A percentile compares a stretch with the other conserved stretches of the same genome.
Evolutionary conservation across 2,329 filamentous ascomycete genomes (phyloP).

Genomic region (Stachybotrys chlorohalonatus): DNA sequence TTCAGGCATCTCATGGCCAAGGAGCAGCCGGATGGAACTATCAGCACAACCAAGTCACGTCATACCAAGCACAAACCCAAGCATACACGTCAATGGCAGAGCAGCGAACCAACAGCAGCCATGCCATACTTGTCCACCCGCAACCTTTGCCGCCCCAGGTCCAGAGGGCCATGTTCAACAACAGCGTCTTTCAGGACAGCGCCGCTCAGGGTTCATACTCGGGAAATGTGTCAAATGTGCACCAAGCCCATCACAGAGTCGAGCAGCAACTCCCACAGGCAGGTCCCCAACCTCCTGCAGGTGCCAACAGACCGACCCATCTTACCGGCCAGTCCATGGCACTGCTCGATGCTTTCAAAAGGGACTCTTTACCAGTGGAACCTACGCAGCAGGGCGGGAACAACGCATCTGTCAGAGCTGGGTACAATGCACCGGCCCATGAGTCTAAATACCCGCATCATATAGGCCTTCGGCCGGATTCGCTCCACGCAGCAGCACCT

Average conservation of each 20-base stretch:
- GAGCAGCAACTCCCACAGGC: slow-evolving; percentile 5
- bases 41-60: slow-evolving; percentile 4
- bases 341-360: slow-evolving; percentile 36
- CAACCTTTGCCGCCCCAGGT: slow-evolving; percentile 48
- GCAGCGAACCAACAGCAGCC: slow-evolving; percentile 13
- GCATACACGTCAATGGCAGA: slow-evolving; percentile 8
- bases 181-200: slow-evolving; percentile 18
- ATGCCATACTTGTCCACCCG: slow-evolving; percentile 24
- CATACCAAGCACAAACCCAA: slow-evolving; percentile 8
- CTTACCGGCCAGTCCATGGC: slow-evolving; percentile 33
- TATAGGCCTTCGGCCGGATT: slow-evolving; percentile 2
- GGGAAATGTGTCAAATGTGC: neutral
- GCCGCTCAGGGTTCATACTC: slow-evolving; percentile 5
- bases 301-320: slow-evolving; percentile 10
- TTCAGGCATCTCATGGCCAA: slow-evolving; percentile 15
- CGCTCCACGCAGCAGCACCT: slow-evolving; percentile 8
- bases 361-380: slow-evolving; percentile 9
- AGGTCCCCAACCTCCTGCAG: slow-evolving; percentile 6
- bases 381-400: slow-evolving; percentile 12
- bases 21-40: slow-evolving; percentile 7
- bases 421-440: slow-evolving; percentile 7
- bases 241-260: neutral
- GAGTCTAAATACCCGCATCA: neutral
- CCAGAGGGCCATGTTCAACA: slow-evolving; percentile 42
- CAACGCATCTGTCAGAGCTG: slow-evolving; percentile 3